Evolutionary conservation across 176 grass and related monocot species (phyloP).

Genomic region (Thinopyrum elongatum): DNA sequence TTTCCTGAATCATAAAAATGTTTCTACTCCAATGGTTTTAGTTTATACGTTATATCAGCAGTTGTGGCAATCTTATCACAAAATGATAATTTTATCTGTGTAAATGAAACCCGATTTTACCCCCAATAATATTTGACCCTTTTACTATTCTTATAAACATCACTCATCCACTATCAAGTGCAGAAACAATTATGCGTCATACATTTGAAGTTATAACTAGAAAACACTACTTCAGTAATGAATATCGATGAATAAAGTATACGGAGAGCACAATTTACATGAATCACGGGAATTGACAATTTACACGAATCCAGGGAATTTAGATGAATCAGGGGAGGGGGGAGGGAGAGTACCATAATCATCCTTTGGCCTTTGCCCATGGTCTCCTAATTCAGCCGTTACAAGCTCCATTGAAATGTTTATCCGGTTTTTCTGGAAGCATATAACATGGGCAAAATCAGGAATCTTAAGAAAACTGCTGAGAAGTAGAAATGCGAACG

Average conservation of each 20-base stretch:
- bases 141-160: too few species aligned
- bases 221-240: too few species aligned
- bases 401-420: constrained; percentile 97
- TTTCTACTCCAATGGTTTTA: background rate
- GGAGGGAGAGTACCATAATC: constrained; percentile 67
- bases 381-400: constrained; percentile 89
- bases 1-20: background rate
- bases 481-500: constrained; percentile 11
- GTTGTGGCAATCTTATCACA: too few species aligned
- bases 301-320: too few species aligned
- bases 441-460: constrained; percentile 22
- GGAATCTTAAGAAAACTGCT: background rate
- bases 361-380: constrained; percentile 92
- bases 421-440: constrained; percentile 61
- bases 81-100: too few species aligned
- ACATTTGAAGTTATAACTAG: too few species aligned
- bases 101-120: too few species aligned
- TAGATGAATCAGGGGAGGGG: background rate
- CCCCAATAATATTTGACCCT: too few species aligned
- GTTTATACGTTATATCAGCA: background rate
- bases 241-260: background rate
- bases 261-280: background rate
- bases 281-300: too few species aligned
- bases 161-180: too few species aligned
- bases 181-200: too few species aligned